A percentile compares a stretch with the other conserved stretches of the same genome.
These are phyloP conservation scores for Pichia sp. DNA, from an alignment of 1,139 yeast species.

Conservation along the genomic window DNA sequence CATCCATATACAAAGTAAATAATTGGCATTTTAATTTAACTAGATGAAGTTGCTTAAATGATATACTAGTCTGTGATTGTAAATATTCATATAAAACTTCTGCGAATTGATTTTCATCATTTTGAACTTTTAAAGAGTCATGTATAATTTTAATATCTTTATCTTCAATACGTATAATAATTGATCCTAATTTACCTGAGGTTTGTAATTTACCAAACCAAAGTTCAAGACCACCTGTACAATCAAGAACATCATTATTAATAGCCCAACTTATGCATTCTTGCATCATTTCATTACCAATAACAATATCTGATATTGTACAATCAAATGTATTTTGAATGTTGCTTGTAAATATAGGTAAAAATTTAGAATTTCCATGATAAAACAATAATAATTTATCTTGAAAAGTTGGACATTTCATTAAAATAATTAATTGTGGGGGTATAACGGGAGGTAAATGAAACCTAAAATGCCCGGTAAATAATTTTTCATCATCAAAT, in stretches of 20 bases:
- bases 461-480: slow-evolving; percentile 27
- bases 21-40: slow-evolving; percentile 25
- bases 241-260: slow-evolving; percentile 4
- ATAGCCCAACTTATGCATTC: slow-evolving; percentile 13
- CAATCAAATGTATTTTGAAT: slow-evolving; percentile 24
- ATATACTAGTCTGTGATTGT: slow-evolving; percentile 22
- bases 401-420: slow-evolving; percentile 13
- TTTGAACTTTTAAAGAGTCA: not conserved
- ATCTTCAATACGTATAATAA: slow-evolving; percentile 21
- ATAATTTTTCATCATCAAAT: slow-evolving; percentile 3
- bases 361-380: slow-evolving; percentile 22
- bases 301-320: slow-evolving; percentile 18
- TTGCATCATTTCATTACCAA: slow-evolving; percentile 18
- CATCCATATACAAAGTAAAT: slow-evolving; percentile 25
- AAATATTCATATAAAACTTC: slow-evolving; percentile 20
- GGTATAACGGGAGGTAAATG: slow-evolving; percentile 23
- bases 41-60: slow-evolving; percentile 22
- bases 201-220: slow-evolving; percentile 22
- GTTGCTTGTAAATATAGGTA: slow-evolving; percentile 18
- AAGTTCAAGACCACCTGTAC: slow-evolving; percentile 11
- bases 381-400: slow-evolving; percentile 20
- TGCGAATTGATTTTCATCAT: slow-evolving; percentile 9
- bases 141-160: slow-evolving; percentile 19
- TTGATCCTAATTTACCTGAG: slow-evolving; percentile 18
- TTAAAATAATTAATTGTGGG: slow-evolving; percentile 24